Conservation (phyloP, 176 grass and related monocot genomes). For the Zoysia japonica region DNA sequence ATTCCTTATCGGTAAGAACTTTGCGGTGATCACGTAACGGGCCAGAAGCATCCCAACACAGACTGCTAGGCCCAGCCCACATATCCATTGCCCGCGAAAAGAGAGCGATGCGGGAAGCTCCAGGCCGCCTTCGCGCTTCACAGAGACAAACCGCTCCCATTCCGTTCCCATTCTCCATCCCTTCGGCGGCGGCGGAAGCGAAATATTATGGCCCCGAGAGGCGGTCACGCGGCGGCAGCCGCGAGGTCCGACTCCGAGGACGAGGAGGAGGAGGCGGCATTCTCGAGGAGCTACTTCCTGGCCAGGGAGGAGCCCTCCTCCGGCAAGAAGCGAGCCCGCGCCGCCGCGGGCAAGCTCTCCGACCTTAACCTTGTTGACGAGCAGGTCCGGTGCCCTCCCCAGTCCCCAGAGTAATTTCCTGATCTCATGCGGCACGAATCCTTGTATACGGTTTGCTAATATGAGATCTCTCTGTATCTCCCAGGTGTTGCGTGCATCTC, state of each 20-base stretch:
- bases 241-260: constrained; percentile 45
- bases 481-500: constrained; percentile 63
- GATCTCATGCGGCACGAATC: neutral
- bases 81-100: constrained; percentile 16
- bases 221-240: constrained; percentile 26
- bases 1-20: neutral
- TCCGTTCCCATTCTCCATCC: neutral
- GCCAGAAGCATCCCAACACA: neutral
- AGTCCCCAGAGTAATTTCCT: neutral
- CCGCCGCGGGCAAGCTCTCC: constrained; percentile 54
- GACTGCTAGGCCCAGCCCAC: neutral
- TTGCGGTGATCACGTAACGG: neutral
- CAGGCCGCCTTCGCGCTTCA: neutral
- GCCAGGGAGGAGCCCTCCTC: constrained; percentile 83
- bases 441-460: neutral
- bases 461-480: neutral
- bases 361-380: constrained; percentile 82
- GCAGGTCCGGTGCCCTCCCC: constrained; percentile 42
- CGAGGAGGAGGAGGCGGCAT: constrained; percentile 61
- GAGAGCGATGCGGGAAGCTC: constrained; percentile 38
- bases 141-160: neutral
- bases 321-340: constrained; percentile 54
- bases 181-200: constrained; percentile 21
- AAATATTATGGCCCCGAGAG: constrained; percentile 44
- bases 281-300: constrained; percentile 93